Evolutionary conservation across 176 grass and related monocot genomes (phyloP), one percentile per base, ranked within the genome.

Genomic region (Dactylis glomerata): DNA sequence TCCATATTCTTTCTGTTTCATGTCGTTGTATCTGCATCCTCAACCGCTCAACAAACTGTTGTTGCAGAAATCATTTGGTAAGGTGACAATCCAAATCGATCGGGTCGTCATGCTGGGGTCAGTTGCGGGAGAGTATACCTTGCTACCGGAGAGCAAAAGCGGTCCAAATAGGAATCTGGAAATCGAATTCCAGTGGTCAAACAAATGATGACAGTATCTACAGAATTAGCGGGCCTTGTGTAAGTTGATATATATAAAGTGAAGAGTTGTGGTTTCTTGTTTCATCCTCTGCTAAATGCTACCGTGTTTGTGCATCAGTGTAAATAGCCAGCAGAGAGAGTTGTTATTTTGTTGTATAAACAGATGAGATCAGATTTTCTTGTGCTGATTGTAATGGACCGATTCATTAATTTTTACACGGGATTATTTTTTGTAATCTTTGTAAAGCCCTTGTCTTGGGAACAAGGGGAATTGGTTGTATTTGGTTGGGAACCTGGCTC

Each of bases 121-220:
- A 7, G 97, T 96, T 22, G 93, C 97, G 0, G 97, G 97, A 19
- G 97, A 99, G 85, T 99, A 99, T 24, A 89, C 94, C 13, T 76
- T 99, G 82, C 82, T 99, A 65, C 97, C 97, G 0, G 93, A 94
- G 87, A 99, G 97, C 88, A 99, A 99, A 89, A 96, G 93, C 5
- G 97, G 97, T 12, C 86, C 91, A 11, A 85, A 94, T 75, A 91
- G 97, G 75, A 92, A 96, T 86, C 88, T 99, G 72, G 97, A 99
- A 88, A 99, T 99, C 16, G 97, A 99, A 68, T 99, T 99, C 79
- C 97, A 99, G 34, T 99, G 97, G 97, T 99, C 97, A 31, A 99
- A 99, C 88, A 99, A 99, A 92, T 99, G 84, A 85, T 90, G 83
- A 84, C 42, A 72, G 41, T 67, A 75, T 81, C 59, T 73, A 85